Conservation (phyloP, 1,284 basidiomycete genomes). For the Naganishia cerealis region DNA sequence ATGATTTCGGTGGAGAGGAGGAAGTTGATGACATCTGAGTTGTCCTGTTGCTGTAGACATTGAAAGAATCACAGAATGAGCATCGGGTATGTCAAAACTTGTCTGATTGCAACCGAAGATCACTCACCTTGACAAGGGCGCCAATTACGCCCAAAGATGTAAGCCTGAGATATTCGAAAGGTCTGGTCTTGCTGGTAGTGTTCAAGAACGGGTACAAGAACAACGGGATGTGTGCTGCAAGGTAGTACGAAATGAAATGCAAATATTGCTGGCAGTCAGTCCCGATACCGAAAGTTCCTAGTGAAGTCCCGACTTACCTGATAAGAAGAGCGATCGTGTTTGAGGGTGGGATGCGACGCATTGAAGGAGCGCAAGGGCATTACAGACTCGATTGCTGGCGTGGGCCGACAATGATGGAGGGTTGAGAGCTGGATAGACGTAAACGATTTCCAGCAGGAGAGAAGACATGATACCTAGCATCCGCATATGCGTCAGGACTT, state of each 20-base stretch:
- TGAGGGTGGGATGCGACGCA: conserved; percentile 96
- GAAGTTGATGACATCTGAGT: conserved; percentile 98
- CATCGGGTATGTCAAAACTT: not conserved
- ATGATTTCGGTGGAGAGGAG: conserved; percentile 99
- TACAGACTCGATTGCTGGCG: conserved; percentile 98
- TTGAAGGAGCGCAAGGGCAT: conserved; percentile 93
- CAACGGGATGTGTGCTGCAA: conserved; percentile 88
- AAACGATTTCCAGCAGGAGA: conserved; percentile 94
- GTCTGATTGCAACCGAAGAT: conserved; percentile 31
- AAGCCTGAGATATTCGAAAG: conserved; percentile 96
- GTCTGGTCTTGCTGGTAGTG: conserved; percentile 96
- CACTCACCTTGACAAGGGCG: conserved; percentile 79
- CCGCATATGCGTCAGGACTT: not conserved
- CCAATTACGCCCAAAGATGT: conserved; percentile 98
- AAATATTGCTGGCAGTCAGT: not conserved
- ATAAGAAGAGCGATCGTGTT: conserved; percentile 86
- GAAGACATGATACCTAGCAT: conserved; percentile 92
- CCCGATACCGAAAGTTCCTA: conserved; percentile 1
- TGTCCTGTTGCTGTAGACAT: conserved; percentile 86
- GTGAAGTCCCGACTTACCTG: conserved; percentile 61
- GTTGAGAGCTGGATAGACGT: conserved; percentile 92
- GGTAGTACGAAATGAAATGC: conserved; percentile 1
- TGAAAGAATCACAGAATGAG: not conserved
- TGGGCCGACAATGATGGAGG: conserved; percentile 96
- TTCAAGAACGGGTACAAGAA: conserved; percentile 99